Conservation (phyloP, 2,329 filamentous ascomycete species). For the Cladosporium sp. region DNA sequence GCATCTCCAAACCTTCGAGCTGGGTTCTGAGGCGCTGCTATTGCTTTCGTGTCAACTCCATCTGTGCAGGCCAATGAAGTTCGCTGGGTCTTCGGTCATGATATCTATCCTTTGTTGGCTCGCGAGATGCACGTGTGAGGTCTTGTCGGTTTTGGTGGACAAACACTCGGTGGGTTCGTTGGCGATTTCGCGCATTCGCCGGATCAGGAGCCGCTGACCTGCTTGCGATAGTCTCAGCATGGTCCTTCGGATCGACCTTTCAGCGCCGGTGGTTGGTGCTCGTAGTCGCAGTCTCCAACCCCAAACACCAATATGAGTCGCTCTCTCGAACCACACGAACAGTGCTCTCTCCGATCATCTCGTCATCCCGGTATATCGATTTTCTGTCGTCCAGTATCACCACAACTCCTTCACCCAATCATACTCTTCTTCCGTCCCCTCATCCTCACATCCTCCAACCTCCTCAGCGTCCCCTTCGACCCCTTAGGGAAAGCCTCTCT, state of each 20-base stretch:
- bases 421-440: slow-evolving; percentile 95
- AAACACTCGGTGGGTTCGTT: neutral
- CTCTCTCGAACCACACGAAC: neutral
- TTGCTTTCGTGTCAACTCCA: neutral
- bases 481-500: slow-evolving; percentile 67
- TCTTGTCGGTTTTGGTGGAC: neutral
- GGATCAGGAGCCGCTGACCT: neutral
- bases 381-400: no score
- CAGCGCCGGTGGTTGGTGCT: neutral
- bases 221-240: neutral
- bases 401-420: slow-evolving; percentile 80
- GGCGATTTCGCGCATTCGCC: neutral
- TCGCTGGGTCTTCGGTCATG: neutral
- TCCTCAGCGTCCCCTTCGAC: slow-evolving; percentile 72
- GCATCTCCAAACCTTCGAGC: neutral
- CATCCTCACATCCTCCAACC: slow-evolving; percentile 88
- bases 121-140: neutral
- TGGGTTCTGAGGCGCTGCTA: no score
- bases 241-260: neutral
- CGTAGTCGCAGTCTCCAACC: neutral
- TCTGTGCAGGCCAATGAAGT: neutral
- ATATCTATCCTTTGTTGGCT: neutral
- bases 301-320: neutral
- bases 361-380: no score
- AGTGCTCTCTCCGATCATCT: neutral